phyloP scores from a whole-genome alignment of 2,329 filamentous ascomycete species.

The Orbilia blumenaviensis region DNA sequence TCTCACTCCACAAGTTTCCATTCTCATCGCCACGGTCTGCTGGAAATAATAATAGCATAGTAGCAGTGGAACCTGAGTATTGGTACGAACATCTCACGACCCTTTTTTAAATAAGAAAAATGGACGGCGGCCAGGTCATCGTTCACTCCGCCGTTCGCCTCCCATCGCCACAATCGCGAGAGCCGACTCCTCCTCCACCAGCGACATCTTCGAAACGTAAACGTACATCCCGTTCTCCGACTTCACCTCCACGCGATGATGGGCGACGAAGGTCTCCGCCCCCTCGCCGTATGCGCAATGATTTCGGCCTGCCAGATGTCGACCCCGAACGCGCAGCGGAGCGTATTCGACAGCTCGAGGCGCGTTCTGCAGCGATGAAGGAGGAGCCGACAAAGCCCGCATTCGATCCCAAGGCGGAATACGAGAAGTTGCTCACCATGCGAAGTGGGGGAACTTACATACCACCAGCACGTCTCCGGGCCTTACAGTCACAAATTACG shows the following conservation, averaged over 20 bases:
- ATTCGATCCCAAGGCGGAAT: slow-evolving; percentile 87
- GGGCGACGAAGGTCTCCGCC: slow-evolving; percentile 65
- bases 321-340: slow-evolving; percentile 65
- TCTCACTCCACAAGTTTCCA: neutral
- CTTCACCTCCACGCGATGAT: slow-evolving; percentile 63
- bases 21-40: neutral
- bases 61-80: neutral
- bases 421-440: slow-evolving; percentile 89
- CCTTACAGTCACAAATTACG: slow-evolving; percentile 94
- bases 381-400: slow-evolving; percentile 84
- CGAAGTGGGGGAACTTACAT: slow-evolving; percentile 97
- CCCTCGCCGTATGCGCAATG: slow-evolving; percentile 58
- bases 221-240: slow-evolving; percentile 67
- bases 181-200: slow-evolving; percentile 65
- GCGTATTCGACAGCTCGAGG: slow-evolving; percentile 65
- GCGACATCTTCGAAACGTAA: slow-evolving; percentile 66
- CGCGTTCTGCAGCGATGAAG: slow-evolving; percentile 66
- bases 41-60: neutral
- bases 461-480: slow-evolving; percentile 86
- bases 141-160: slow-evolving; percentile 69
- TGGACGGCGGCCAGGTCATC: slow-evolving; percentile 62
- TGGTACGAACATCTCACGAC: neutral
- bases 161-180: slow-evolving; percentile 67
- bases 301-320: slow-evolving; percentile 63
- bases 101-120: too few relatives aligned